Evolutionary conservation across 805 yeast genomes (phyloP).

Genomic region (Cyberlindnera mycetangii): DNA sequence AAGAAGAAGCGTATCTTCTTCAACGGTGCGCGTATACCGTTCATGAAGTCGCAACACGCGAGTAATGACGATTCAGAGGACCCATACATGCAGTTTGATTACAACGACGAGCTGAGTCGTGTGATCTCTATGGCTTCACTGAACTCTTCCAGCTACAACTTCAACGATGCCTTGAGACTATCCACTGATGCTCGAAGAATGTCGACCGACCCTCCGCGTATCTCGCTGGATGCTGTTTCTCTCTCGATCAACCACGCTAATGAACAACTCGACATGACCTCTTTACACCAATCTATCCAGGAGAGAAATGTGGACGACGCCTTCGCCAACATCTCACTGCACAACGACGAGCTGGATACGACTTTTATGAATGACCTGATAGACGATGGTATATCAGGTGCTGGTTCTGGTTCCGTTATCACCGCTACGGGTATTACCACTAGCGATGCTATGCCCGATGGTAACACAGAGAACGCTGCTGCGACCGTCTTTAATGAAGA

Average conservation of each 20-base stretch:
- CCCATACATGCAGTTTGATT: conserved; percentile 14
- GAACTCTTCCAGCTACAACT: conserved; percentile 25
- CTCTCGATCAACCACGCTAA: neutral
- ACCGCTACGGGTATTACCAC: no score
- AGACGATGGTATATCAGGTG: neutral
- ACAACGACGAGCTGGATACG: neutral
- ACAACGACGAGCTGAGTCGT: conserved; percentile 23
- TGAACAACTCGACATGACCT: neutral
- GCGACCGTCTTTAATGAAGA: conserved; percentile 3
- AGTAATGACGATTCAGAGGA: conserved; percentile 6
- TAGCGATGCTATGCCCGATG: no score
- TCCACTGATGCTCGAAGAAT: neutral
- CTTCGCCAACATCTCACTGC: neutral
- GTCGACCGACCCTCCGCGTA: neutral
- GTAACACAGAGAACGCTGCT: no score
- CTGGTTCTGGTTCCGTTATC: neutral
- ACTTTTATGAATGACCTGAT: neutral
- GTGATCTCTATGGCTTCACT: conserved; percentile 26
- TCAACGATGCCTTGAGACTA: conserved; percentile 7
- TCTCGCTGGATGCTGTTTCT: neutral
- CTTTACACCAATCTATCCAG: neutral
- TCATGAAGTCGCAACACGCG: neutral
- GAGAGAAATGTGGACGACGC: conserved; percentile 1
- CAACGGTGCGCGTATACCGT: conserved; percentile 17
- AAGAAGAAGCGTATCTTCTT: conserved; percentile 23